Evolutionary conservation across 1,284 basidiomycete genomes (phyloP).

Genomic region (Lignosus rhinocerotis): DNA sequence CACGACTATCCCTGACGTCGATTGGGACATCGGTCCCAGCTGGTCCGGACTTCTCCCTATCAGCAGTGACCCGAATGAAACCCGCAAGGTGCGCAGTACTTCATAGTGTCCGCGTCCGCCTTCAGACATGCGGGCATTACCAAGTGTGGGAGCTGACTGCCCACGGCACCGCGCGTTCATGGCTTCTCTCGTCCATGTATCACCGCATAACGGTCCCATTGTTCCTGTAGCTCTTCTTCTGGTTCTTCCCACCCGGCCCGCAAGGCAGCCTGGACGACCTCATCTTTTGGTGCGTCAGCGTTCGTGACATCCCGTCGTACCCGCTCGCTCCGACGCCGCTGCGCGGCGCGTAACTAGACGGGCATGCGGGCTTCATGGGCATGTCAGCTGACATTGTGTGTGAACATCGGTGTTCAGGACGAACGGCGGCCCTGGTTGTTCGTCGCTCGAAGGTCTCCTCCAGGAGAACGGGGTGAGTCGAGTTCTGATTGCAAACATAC

Average conservation of each 20-base stretch:
- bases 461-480: constrained; percentile 79
- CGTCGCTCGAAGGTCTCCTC: constrained; percentile 73
- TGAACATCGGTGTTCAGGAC: constrained; percentile 39
- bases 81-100: constrained; percentile 51
- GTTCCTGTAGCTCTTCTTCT: constrained; percentile 72
- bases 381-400: constrained; percentile 7
- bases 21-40: constrained; percentile 74
- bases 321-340: constrained; percentile 39
- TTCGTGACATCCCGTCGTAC: constrained; percentile 6
- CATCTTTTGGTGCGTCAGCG: constrained; percentile 59
- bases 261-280: constrained; percentile 70
- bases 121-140: constrained; percentile 1
- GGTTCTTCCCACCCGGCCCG: constrained; percentile 82
- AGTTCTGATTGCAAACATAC: not conserved
- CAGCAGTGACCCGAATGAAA: constrained; percentile 58
- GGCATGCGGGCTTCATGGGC: not conserved
- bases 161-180: constrained; percentile 1
- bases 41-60: constrained; percentile 77
- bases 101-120: not conserved
- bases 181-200: not conserved
- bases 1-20: constrained; percentile 61
- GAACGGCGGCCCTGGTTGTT: constrained; percentile 61
- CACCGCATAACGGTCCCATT: no score
- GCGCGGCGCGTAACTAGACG: not conserved
- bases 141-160: constrained; percentile 6